Evolutionary conservation across 73 alveolate species (phyloP).

Genomic region (Breviolum minutum): DNA sequence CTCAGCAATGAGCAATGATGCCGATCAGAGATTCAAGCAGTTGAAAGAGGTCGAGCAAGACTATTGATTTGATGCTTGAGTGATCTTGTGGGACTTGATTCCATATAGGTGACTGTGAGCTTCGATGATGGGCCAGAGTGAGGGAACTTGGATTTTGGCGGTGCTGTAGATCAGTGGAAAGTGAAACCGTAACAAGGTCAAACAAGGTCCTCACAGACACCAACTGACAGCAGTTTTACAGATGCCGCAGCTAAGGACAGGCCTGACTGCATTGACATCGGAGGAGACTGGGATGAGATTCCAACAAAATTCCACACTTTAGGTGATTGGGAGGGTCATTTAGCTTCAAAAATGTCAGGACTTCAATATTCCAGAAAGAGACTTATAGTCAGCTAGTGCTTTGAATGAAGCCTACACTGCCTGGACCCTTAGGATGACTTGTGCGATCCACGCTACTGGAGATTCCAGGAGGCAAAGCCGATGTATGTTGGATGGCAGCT

Average conservation of each 20-base stretch:
- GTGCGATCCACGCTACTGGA: conserved; percentile 73
- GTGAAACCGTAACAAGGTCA: no score
- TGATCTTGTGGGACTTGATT: background rate
- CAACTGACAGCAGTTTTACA: no score
- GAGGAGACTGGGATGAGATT: conserved; percentile 1
- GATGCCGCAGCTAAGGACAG: background rate
- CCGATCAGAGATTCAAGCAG: background rate
- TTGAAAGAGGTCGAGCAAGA: background rate
- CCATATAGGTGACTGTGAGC: conserved; percentile 1
- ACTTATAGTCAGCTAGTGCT: no score
- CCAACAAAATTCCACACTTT: background rate
- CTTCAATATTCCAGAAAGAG: no score
- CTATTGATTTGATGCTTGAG: background rate
- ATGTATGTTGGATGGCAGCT: background rate
- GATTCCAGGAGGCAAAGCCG: conserved; percentile 23
- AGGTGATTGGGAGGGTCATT: no score
- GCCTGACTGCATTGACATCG: conserved; percentile 26
- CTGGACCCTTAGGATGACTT: conserved; percentile 25
- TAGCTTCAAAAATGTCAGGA: no score
- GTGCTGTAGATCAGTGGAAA: background rate
- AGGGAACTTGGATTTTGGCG: no score
- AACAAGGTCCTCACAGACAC: background rate
- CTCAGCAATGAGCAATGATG: no score
- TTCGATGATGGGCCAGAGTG: conserved; percentile 47
- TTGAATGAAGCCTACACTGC: no score